Evolutionary conservation across 2,329 filamentous ascomycete genomes (phyloP).

Genomic region (Leptographium wingfieldii): DNA sequence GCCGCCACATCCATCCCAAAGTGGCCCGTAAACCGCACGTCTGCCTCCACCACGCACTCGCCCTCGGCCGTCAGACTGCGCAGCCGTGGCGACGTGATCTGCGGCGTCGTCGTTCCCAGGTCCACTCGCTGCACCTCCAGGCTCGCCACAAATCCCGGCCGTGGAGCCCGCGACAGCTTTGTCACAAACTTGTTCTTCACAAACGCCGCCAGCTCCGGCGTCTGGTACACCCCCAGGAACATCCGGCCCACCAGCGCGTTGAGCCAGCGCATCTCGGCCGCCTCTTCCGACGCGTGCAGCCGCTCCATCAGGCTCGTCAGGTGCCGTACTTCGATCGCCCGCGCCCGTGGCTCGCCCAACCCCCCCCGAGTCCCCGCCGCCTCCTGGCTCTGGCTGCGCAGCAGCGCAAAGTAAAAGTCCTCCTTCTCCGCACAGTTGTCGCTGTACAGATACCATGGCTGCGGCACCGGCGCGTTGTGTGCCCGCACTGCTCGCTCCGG

Average conservation of each 20-base stretch:
- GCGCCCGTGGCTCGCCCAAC: constrained; percentile 55
- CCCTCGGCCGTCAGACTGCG: constrained; percentile 87
- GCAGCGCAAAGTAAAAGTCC: constrained; percentile 90
- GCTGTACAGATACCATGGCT: constrained; percentile 87
- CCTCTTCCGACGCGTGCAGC: constrained; percentile 83
- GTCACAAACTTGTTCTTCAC: constrained; percentile 82
- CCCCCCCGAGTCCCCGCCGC: not conserved
- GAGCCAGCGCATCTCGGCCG: constrained; percentile 81
- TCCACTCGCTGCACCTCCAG: constrained; percentile 74
- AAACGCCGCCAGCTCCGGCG: constrained; percentile 63
- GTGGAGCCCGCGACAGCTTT: constrained; percentile 89
- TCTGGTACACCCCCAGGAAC: constrained; percentile 81
- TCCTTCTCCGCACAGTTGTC: constrained; percentile 95
- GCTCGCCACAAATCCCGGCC: constrained; percentile 77
- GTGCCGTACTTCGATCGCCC: constrained; percentile 70
- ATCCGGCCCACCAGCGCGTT: constrained; percentile 83
- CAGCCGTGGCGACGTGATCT: constrained; percentile 77
- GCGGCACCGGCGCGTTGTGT: constrained; percentile 47
- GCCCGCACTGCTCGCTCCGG: constrained; percentile 34
- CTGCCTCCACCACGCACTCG: constrained; percentile 75
- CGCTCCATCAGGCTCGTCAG: constrained; percentile 83
- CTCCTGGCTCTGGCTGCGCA: constrained; percentile 53
- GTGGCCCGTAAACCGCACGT: constrained; percentile 79
- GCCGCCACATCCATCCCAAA: constrained; percentile 83
- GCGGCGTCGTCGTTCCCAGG: constrained; percentile 75